These are phyloP conservation scores for Blastosporella zonata DNA, from an alignment of 1,284 basidiomycete species.

Conservation along the genomic window DNA sequence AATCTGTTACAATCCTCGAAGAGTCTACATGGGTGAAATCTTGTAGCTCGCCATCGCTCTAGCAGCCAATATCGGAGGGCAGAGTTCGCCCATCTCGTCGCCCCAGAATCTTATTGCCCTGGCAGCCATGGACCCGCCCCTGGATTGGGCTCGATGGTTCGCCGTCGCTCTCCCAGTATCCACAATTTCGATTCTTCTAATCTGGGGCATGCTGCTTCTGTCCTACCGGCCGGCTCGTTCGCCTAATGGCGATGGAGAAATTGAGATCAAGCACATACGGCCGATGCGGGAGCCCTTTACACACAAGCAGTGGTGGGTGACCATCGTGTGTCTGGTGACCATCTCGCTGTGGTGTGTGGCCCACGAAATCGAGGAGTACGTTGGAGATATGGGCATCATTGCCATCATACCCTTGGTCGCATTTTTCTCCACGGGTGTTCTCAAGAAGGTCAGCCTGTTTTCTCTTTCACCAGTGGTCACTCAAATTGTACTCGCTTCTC, in stretches of 20 bases:
- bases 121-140: slow-evolving; percentile 79
- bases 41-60: slow-evolving; percentile 90
- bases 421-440: slow-evolving; percentile 92
- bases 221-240: slow-evolving; percentile 74
- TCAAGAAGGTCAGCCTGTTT: slow-evolving; percentile 74
- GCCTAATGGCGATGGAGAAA: slow-evolving; percentile 73
- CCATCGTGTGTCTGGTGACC: slow-evolving; percentile 80
- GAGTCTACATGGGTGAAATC: not conserved
- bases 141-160: slow-evolving; percentile 96
- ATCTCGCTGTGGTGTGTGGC: slow-evolving; percentile 93
- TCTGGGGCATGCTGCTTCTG: slow-evolving; percentile 88
- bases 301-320: slow-evolving; percentile 88
- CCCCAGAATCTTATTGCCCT: slow-evolving; percentile 98
- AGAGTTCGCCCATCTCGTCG: slow-evolving; percentile 91
- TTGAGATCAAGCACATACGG: slow-evolving; percentile 81
- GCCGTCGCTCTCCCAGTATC: slow-evolving; percentile 92
- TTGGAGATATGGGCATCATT: slow-evolving; percentile 98
- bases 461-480: not conserved
- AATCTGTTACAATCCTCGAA: not conserved
- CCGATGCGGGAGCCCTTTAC: slow-evolving; percentile 81
- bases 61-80: slow-evolving; percentile 97
- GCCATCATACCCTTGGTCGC: slow-evolving; percentile 94
- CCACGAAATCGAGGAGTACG: slow-evolving; percentile 70
- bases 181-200: slow-evolving; percentile 78
- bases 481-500: slow-evolving; percentile 6